phyloP scores from a whole-genome alignment of 208 protist genomes.

The Trypanosoma lewisi region DNA sequence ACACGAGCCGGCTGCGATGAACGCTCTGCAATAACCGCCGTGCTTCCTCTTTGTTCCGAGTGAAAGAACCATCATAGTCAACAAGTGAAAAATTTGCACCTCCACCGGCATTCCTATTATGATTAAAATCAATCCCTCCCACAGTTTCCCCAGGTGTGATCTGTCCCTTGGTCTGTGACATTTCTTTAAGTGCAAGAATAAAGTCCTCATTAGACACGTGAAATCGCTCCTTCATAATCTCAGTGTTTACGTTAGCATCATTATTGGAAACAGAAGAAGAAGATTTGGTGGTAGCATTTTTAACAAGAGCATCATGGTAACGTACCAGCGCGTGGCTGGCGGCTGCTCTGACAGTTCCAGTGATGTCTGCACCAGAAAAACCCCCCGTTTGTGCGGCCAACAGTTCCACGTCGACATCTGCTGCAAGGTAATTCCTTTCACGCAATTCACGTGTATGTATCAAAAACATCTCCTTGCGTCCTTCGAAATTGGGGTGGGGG shows the following conservation, averaged over 20 bases:
- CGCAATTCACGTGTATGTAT: slow-evolving; percentile 92
- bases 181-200: slow-evolving; percentile 16
- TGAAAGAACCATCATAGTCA: slow-evolving; percentile 59
- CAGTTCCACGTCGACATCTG: slow-evolving; percentile 88
- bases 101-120: neutral
- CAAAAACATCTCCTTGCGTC: slow-evolving; percentile 86
- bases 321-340: slow-evolving; percentile 80
- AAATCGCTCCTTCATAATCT: neutral
- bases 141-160: neutral
- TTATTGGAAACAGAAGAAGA: neutral
- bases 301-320: slow-evolving; percentile 29
- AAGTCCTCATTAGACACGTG: slow-evolving; percentile 22
- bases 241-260: neutral
- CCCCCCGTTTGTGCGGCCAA: slow-evolving; percentile 95
- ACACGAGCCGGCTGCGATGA: slow-evolving; percentile 34
- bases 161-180: slow-evolving; percentile 15
- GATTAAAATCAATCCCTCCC: neutral
- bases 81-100: slow-evolving; percentile 11
- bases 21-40: slow-evolving; percentile 28
- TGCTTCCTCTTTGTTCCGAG: slow-evolving; percentile 23
- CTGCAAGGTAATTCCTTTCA: slow-evolving; percentile 71
- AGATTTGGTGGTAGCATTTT: neutral
- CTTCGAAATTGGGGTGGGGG: slow-evolving; percentile 71
- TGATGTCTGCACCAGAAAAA: slow-evolving; percentile 97
- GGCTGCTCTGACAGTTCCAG: slow-evolving; percentile 77